phyloP scores from a whole-genome alignment of 2,329 filamentous ascomycete genomes.

The Pseudogymnoascus sp. region DNA sequence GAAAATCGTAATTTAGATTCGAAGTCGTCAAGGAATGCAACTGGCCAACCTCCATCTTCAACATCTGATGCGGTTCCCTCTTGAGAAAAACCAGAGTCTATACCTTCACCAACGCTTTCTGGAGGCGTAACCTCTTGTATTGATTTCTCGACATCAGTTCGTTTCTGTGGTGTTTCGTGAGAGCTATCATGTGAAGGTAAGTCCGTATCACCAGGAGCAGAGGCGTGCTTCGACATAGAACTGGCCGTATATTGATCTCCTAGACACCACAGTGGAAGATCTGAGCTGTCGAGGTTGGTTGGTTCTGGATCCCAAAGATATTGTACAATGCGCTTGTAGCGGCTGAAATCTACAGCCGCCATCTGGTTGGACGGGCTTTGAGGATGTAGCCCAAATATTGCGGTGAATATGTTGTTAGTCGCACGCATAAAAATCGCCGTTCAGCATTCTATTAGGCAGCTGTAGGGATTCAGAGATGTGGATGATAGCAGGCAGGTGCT shows the following conservation, averaged over 20 bases:
- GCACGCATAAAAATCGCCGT: not conserved
- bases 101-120: conserved; percentile 19
- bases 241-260: conserved; percentile 47
- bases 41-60: conserved; percentile 63
- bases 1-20: conserved; percentile 95
- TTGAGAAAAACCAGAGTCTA: conserved; percentile 25
- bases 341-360: conserved; percentile 67
- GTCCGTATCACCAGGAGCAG: not conserved
- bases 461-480: not conserved
- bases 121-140: conserved; percentile 24
- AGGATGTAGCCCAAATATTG: conserved; percentile 8
- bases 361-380: conserved; percentile 27
- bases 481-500: not conserved
- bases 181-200: not conserved
- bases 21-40: conserved; percentile 82
- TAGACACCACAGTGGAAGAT: conserved; percentile 79
- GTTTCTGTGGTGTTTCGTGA: not conserved
- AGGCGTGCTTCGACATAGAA: not conserved
- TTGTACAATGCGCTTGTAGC: conserved; percentile 76
- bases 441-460: not conserved
- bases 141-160: conserved; percentile 7
- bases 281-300: conserved; percentile 63
- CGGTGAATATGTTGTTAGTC: conserved; percentile 2
- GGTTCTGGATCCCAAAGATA: conserved; percentile 91
- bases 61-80: conserved; percentile 19